Percentiles rank a stretch among this genome's conserved stretches.
phyloP scores from a whole-genome alignment of 1,139 yeast species.

The Spathaspora sp. region DNA sequence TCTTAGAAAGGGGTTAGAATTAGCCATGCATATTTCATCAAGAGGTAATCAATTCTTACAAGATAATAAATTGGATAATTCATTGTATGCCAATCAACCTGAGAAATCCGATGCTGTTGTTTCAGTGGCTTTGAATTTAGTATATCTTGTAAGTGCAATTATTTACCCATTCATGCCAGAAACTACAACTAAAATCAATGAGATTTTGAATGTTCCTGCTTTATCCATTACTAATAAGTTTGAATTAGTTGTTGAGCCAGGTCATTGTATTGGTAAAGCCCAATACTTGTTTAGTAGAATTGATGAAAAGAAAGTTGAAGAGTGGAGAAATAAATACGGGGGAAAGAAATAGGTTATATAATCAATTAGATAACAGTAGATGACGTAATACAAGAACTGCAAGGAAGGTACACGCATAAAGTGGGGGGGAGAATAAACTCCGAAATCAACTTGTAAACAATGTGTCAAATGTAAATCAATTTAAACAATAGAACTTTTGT shows the following conservation, averaged over 20 bases:
- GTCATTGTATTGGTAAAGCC: conserved; percentile 89
- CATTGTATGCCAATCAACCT: conserved; percentile 72
- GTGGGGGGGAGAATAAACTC: neutral
- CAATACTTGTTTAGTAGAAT: conserved; percentile 89
- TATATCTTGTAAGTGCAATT: conserved; percentile 78
- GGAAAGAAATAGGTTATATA: conserved; percentile 46
- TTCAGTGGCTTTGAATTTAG: conserved; percentile 85
- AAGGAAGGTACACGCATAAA: neutral
- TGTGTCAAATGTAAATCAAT: neutral
- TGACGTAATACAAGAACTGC: neutral
- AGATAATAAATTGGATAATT: conserved; percentile 91
- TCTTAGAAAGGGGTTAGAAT: conserved; percentile 84
- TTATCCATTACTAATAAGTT: conserved; percentile 77
- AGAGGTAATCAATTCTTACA: conserved; percentile 95
- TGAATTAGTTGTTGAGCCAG: conserved; percentile 64
- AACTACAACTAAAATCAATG: conserved; percentile 64
- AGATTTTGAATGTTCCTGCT: conserved; percentile 81
- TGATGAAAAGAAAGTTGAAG: conserved; percentile 83
- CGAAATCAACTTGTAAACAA: neutral
- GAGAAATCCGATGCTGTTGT: conserved; percentile 89
- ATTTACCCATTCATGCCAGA: conserved; percentile 91
- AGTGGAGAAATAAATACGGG: conserved; percentile 86
- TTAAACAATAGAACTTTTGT: neutral
- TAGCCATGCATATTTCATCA: conserved; percentile 87
- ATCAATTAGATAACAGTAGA: neutral